These are phyloP conservation scores for Penicillium sp. DNA, from an alignment of 2,329 filamentous ascomycete genomes.

Conservation along the genomic window DNA sequence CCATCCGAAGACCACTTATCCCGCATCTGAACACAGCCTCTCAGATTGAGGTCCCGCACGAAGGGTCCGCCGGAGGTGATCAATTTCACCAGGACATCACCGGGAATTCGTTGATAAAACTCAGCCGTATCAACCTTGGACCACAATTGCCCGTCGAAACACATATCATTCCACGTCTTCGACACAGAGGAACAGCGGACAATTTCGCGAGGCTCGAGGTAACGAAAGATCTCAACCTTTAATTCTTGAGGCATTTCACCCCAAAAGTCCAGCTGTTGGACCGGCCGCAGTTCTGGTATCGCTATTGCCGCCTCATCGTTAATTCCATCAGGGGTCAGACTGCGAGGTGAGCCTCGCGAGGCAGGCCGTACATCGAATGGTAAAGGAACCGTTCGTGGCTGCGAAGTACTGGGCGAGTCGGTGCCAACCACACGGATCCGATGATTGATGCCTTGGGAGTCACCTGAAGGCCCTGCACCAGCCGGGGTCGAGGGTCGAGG, in stretches of 20 bases:
- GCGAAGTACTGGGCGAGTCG: conserved; percentile 43
- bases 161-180: conserved; percentile 77
- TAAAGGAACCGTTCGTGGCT: conserved; percentile 61
- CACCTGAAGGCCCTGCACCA: conserved; percentile 48
- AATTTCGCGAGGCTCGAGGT: conserved; percentile 78
- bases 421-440: conserved; percentile 61
- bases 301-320: conserved; percentile 24
- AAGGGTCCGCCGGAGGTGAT: conserved; percentile 87
- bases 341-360: conserved; percentile 44
- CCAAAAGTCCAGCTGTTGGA: conserved; percentile 72
- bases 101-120: conserved; percentile 86
- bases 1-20: conserved; percentile 78
- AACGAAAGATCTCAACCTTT: conserved; percentile 75
- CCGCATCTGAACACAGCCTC: conserved; percentile 87
- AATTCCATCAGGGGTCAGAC: conserved; percentile 16
- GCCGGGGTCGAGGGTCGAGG: conserved; percentile 59
- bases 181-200: conserved; percentile 77
- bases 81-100: conserved; percentile 80
- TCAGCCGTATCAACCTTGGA: conserved; percentile 79
- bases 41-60: conserved; percentile 84
- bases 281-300: conserved; percentile 32
- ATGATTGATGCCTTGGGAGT: conserved; percentile 58
- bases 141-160: conserved; percentile 96
- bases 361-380: conserved; percentile 64
- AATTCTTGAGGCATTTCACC: conserved; percentile 80